These are phyloP conservation scores for Adansonia gregorii DNA, from an alignment of 441 rosid species.

Conservation along the genomic window DNA sequence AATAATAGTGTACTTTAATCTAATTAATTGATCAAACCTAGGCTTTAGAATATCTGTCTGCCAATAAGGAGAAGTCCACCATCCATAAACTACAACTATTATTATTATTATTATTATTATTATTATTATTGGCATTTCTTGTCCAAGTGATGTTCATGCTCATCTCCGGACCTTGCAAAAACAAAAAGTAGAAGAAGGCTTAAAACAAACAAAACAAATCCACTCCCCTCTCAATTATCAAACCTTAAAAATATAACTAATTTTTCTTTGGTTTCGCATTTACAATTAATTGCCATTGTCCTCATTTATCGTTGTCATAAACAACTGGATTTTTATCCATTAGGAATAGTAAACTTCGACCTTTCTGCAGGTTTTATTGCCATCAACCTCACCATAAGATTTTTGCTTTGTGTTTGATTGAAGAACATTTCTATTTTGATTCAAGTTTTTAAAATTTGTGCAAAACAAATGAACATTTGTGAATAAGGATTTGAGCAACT, in stretches of 20 bases:
- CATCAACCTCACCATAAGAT: too few species aligned
- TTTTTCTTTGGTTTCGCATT: background rate
- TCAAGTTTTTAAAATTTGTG: too few species aligned
- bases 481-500: too few species aligned
- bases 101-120: background rate
- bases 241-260: background rate
- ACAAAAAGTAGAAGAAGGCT: background rate
- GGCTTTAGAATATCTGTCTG: constrained; percentile 23
- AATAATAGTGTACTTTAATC: background rate
- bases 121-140: background rate
- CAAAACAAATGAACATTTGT: too few species aligned
- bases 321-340: too few species aligned
- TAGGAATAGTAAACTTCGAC: too few species aligned
- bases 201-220: background rate
- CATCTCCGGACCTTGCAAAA: background rate
- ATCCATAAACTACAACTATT: background rate
- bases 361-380: too few species aligned
- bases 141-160: background rate
- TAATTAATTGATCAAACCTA: background rate
- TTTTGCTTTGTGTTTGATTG: too few species aligned
- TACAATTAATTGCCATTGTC: background rate
- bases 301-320: too few species aligned
- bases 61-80: constrained; percentile 9
- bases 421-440: too few species aligned
- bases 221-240: background rate